Base-by-base conservation (phyloP, 768 basidiomycete genomes). In the Hygrophorus russula region DNA sequence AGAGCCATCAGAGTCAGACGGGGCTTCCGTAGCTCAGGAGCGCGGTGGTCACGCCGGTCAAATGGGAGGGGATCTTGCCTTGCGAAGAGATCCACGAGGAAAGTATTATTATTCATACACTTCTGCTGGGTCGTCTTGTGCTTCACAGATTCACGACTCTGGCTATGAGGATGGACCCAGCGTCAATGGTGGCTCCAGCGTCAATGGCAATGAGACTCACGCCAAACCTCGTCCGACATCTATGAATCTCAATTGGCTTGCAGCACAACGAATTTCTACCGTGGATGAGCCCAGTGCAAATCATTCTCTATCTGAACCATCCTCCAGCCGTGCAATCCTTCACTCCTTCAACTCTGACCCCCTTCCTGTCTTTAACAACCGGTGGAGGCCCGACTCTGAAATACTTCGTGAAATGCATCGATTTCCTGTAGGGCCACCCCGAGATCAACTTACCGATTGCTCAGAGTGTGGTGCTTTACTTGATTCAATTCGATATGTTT, bases 401-500 rank as follows among this genome's bases (percentile, higher is more conserved):
- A 42, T 73, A 27, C 68, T 69, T 7, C 60, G 65, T 0, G 76
- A 82, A 45, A 64, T 76, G 1, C 65, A 80, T 11, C 74, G 71
- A 31, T 73, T 67, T 45, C 66, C 66, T 1, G 63, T 70, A 2
- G 54, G 63, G 15, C 65, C 63, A 1, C 73, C 81, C 15, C 66
- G 72, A 4, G 73, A 75, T 18, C 68, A 71, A 36, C 72, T 86
- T 13, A 89, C 90, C 1, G 74, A 78, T 39, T 97, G 93, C 59
- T 91, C 89, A 0, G 75, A 76, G 36, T 97, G 93, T 52, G 83
- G 82, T 11, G 59, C 69, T 0, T 54, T 78, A 5, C 65, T 97
- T 14, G 82, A 89, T 41, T 72, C 76, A n/a, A 78, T 94, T 57
- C 80, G 88, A 36, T 96, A 97, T 58, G 81, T 93, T 11, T 97